These are phyloP conservation scores for Ormosia semicastrata DNA, from an alignment of 306 rosid genomes.

Conservation along the genomic window DNA sequence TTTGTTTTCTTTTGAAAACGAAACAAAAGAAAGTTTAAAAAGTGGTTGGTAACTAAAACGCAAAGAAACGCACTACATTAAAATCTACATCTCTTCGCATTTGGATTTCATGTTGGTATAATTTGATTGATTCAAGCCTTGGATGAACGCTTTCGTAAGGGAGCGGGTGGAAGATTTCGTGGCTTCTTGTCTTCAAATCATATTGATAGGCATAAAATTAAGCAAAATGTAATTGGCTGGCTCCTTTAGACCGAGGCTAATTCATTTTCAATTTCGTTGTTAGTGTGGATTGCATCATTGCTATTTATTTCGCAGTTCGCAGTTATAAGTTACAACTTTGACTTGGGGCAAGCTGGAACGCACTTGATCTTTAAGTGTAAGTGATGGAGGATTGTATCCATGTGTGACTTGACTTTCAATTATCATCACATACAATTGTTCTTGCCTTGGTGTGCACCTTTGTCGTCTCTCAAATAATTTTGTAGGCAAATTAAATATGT, in stretches of 20 bases:
- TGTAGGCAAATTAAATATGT: neutral
- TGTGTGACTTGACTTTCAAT: neutral
- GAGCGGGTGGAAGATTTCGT: neutral
- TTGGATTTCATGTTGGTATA: neutral
- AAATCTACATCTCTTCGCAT: neutral
- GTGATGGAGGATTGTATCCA: neutral
- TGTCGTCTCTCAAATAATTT: neutral
- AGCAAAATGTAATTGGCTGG: neutral
- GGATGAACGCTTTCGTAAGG: neutral
- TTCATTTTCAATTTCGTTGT: neutral
- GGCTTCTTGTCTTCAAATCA: conserved; percentile 1
- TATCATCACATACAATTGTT: neutral
- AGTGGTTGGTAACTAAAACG: neutral
- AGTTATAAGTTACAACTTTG: neutral
- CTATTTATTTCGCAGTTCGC: neutral
- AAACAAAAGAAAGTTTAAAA: neutral
- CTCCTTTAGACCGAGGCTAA: neutral
- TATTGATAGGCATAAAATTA: neutral
- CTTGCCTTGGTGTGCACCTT: neutral
- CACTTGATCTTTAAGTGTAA: neutral
- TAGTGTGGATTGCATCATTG: neutral
- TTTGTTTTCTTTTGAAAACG: neutral
- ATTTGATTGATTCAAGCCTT: neutral
- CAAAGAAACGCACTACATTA: neutral
- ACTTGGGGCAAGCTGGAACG: neutral